phyloP scores from a whole-genome alignment of 768 basidiomycete genomes.

The Auricularia heimuer region DNA sequence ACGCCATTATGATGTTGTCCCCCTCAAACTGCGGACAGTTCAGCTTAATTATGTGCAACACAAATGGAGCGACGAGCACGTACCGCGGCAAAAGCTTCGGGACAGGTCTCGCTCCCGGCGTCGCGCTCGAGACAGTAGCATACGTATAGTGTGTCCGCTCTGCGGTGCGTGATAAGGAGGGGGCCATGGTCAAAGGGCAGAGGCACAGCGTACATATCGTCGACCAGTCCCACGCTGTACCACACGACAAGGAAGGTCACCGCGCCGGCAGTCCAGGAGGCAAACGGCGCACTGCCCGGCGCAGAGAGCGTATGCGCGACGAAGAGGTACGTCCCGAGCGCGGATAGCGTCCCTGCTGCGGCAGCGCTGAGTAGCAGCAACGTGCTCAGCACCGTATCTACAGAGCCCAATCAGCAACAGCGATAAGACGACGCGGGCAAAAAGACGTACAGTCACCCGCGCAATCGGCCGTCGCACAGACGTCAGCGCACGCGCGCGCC shows the following conservation, averaged over 20 bases:
- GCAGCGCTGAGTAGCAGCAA: slow-evolving; percentile 50
- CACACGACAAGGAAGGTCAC: slow-evolving; percentile 73
- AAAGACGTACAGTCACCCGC: slow-evolving; percentile 24
- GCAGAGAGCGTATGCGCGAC: slow-evolving; percentile 71
- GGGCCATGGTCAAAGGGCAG: background rate
- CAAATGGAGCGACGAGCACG: background rate
- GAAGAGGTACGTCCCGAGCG: slow-evolving; percentile 75
- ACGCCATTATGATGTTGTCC: background rate
- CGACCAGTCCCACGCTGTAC: slow-evolving; percentile 74
- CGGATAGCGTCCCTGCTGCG: slow-evolving; percentile 72
- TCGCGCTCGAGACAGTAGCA: slow-evolving; percentile 43
- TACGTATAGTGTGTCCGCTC: slow-evolving; percentile 55
- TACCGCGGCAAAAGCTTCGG: background rate
- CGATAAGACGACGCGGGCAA: slow-evolving; percentile 48
- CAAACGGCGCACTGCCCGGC: slow-evolving; percentile 63
- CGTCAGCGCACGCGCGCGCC: slow-evolving; percentile 48
- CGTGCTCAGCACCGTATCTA: slow-evolving; percentile 47
- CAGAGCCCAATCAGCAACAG: slow-evolving; percentile 23
- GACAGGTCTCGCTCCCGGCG: background rate
- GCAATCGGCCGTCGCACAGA: slow-evolving; percentile 27
- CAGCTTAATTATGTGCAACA: background rate
- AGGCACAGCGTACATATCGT: slow-evolving; percentile 47
- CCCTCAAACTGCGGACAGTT: background rate
- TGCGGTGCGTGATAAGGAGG: slow-evolving; percentile 13
- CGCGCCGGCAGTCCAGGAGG: slow-evolving; percentile 65